Evolutionary conservation across 2,329 filamentous ascomycete species (phyloP).

Genomic region (Hypoxylon sp.): DNA sequence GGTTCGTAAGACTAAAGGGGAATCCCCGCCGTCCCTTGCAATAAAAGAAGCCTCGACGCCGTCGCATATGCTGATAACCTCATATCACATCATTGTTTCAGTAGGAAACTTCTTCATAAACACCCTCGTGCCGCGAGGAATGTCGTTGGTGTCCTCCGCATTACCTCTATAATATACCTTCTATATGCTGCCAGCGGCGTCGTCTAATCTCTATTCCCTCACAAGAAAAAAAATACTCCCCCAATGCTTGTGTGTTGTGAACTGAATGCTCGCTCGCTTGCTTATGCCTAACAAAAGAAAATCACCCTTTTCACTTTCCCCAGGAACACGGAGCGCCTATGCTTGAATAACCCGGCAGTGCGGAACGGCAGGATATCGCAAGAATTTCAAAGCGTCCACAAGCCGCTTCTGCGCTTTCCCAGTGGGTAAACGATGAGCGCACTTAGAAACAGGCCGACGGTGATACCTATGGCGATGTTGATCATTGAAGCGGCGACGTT

Average conservation of each 20-base stretch:
- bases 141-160: conserved; percentile 36
- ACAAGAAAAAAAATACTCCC: no score
- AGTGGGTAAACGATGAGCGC: conserved; percentile 62
- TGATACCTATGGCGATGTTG: conserved; percentile 65
- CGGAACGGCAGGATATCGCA: conserved; percentile 9
- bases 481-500: conserved; percentile 63
- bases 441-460: conserved; percentile 63
- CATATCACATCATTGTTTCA: conserved; percentile 35
- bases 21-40: conserved; percentile 8
- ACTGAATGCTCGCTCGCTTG: conserved; percentile 37
- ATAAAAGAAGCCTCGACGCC: conserved; percentile 37
- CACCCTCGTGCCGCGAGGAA: conserved; percentile 31
- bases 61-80: conserved; percentile 40
- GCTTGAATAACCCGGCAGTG: conserved; percentile 14
- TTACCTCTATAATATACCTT: conserved; percentile 41
- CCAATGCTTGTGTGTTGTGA: conserved; percentile 18
- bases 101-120: conserved; percentile 25
- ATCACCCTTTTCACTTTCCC: conserved; percentile 18
- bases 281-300: conserved; percentile 2
- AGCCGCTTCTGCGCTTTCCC: conserved; percentile 61
- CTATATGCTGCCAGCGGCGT: conserved; percentile 37
- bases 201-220: conserved; percentile 36
- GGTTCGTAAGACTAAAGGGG: neutral
- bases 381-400: conserved; percentile 60
- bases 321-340: conserved; percentile 23